phyloP scores from a whole-genome alignment of 352 stramenopile species.

The Globisporangium sylvaticum region DNA sequence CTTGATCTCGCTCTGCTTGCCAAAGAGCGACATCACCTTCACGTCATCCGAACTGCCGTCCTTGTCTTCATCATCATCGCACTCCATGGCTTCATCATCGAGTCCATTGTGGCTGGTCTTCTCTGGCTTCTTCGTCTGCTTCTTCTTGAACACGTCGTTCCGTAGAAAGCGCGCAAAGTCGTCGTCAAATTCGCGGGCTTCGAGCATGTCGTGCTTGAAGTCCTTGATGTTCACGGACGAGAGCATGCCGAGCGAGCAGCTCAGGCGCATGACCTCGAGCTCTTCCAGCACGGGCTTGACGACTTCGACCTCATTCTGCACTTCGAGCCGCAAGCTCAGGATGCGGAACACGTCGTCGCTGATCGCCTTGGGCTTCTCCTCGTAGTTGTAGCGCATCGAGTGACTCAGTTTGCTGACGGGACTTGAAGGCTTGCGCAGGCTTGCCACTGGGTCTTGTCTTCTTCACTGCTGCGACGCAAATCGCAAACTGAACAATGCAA shows the following conservation, averaged over 20 bases:
- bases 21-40: conserved; percentile 49
- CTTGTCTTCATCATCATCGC: background rate
- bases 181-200: conserved; percentile 52
- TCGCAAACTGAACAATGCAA: background rate
- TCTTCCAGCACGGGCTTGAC: conserved; percentile 69
- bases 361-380: conserved; percentile 5
- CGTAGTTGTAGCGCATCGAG: conserved; percentile 7
- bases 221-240: conserved; percentile 41
- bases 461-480: conserved; percentile 1
- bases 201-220: conserved; percentile 52
- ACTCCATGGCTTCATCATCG: background rate
- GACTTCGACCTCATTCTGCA: conserved; percentile 66
- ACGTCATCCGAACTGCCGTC: conserved; percentile 9
- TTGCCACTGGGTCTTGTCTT: background rate
- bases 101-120: background rate
- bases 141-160: conserved; percentile 36
- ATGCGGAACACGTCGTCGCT: conserved; percentile 49
- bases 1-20: conserved; percentile 52
- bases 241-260: conserved; percentile 48
- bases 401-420: background rate
- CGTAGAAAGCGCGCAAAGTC: conserved; percentile 61
- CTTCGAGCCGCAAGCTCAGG: conserved; percentile 41
- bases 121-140: background rate
- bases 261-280: conserved; percentile 62
- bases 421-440: background rate